Base-by-base conservation (phyloP, 1,284 basidiomycete genomes). In the Leccinum subrobustum region DNA sequence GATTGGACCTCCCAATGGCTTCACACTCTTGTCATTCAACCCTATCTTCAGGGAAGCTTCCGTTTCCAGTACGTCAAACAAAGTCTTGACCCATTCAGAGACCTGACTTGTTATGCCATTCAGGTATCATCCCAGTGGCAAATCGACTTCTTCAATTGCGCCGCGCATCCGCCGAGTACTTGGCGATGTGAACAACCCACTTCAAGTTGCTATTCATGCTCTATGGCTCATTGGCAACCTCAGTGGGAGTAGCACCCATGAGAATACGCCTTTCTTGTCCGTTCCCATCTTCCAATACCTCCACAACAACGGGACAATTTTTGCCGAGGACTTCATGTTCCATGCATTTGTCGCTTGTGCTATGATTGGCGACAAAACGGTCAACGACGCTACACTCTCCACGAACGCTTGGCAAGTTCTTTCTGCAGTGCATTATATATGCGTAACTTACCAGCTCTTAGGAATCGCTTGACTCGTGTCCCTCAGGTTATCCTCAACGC, bases 291-390 rank as follows among this genome's bases (percentile, higher is more conserved):
- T 73, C 37, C 70, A 63, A 47, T 71, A 71, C 58, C 67, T 76
- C 25, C 62, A 66, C 47, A 62, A 68, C 29, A 68, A 73, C 29
- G 75, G 74, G 9, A 56, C 64, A 1, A 62, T 60, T 12, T 37
- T 63, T 50, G 68, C 72, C 18, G 73, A 76, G 54, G 72, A 75
- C 11, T 70, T 76, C 29, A 72, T 81, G 60, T 69, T 75, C 52
- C 70, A 74, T 42, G 63, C 73, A 16, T 81, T 85, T 61, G 69
- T 81, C 11, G 67, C 81, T 47, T 83, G 81, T 56, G 72, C 83
- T 16, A 79, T 82, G 65, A 74, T 87, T 53, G 77, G 83, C 6
- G 81, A 82, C 65, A 88, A 86, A 71, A 81, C 81, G 73, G 65
- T 86, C 48, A 82, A 86, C 57, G 86, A 88, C 61, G 73, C 75